phyloP scores from a whole-genome alignment of 1,284 basidiomycete species.

The Puccinia horiana region DNA sequence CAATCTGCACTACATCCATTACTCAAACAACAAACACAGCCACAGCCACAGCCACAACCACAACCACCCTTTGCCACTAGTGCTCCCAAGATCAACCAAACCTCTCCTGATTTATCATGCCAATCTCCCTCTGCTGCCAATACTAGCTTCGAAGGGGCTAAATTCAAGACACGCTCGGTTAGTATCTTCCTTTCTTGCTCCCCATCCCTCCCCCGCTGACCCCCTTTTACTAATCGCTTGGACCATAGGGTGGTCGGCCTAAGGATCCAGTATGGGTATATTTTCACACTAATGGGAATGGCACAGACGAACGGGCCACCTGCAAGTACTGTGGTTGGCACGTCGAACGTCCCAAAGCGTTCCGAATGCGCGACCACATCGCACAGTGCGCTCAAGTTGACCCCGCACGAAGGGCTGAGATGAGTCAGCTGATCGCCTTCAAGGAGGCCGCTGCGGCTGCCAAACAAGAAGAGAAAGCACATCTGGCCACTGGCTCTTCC shows the following conservation, averaged over 20 bases:
- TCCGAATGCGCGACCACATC: constrained; percentile 55
- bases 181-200: neutral
- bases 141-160: neutral
- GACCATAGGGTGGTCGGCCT: constrained; percentile 35
- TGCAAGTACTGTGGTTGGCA: constrained; percentile 55
- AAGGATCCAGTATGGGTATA: constrained; percentile 50
- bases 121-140: constrained; percentile 12
- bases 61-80: constrained; percentile 14
- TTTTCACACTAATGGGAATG: constrained; percentile 47
- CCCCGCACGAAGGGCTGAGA: constrained; percentile 29
- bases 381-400: constrained; percentile 51
- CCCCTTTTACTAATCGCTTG: neutral
- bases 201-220: neutral
- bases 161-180: constrained; percentile 48
- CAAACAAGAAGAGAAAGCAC: constrained; percentile 50
- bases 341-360: constrained; percentile 56
- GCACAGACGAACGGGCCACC: constrained; percentile 50
- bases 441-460: constrained; percentile 48
- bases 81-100: neutral
- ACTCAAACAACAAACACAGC: constrained; percentile 40
- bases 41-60: constrained; percentile 1
- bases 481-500: constrained; percentile 3
- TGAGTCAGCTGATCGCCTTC: constrained; percentile 46
- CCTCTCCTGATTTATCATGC: neutral
- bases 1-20: constrained; percentile 38